phyloP scores from a whole-genome alignment of 345 rosid species.

The Camelina sativa region DNA sequence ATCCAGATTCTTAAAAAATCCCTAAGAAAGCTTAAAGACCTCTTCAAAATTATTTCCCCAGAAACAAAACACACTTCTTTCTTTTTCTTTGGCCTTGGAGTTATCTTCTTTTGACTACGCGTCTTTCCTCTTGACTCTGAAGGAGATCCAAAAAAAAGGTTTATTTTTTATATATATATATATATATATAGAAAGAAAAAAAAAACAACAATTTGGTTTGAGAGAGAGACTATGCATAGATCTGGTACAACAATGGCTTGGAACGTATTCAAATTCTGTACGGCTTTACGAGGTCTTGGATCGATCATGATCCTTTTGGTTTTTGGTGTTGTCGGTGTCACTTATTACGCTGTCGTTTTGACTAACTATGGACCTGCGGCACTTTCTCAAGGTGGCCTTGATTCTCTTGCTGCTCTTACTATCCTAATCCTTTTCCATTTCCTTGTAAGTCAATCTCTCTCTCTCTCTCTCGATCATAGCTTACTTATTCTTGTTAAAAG shows the following conservation, averaged over 20 bases:
- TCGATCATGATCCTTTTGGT: conserved; percentile 79
- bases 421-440: conserved; percentile 78
- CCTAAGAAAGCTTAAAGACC: conserved; percentile 16
- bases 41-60: not conserved
- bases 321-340: conserved; percentile 77
- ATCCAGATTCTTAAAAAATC: not conserved
- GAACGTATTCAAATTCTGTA: conserved; percentile 83
- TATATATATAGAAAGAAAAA: no score
- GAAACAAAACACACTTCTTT: not conserved
- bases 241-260: conserved; percentile 81
- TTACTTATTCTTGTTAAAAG: conserved; percentile 42
- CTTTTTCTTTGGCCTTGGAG: not conserved
- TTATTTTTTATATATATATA: no score
- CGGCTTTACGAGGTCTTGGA: conserved; percentile 74
- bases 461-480: not conserved
- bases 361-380: conserved; percentile 68
- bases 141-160: not conserved
- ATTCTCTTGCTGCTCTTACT: conserved; percentile 53
- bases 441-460: conserved; percentile 55
- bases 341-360: conserved; percentile 78
- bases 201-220: not conserved
- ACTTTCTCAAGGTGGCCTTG: conserved; percentile 57
- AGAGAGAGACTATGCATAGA: conserved; percentile 60
- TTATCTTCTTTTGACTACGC: conserved; percentile 14
- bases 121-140: conserved; percentile 10